Base-by-base conservation (phyloP, 2,329 filamentous ascomycete genomes). In the Talaromyces islandicus region DNA sequence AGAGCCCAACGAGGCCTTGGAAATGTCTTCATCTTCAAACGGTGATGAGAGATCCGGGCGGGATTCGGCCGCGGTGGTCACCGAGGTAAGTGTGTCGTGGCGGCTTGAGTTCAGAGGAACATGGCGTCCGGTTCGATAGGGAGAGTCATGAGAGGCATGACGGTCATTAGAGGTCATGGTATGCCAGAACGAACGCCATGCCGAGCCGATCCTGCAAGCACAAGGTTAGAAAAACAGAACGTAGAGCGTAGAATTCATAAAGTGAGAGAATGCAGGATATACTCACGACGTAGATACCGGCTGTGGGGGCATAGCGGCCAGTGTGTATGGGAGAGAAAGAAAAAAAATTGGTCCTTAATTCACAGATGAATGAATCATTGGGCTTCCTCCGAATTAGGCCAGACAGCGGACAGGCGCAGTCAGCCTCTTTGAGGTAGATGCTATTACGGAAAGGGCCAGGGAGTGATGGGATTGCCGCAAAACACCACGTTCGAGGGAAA, bases 171-270 rank as follows among this genome's bases (percentile, higher is more conserved):
- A 88, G 73, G 85, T 89, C 83, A 89, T 94, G 68, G 89, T 86
- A 82, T 97, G 94, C 94, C 94, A 99, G 80, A 99, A 93, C 64
- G 89, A 90, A 77, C 89, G 89, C 77, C 94, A 89, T 77, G 88
- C 86, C 68, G 83, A 83, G 68, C 85, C 83, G 71, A 93, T 76
- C 70, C 88, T 88, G 66, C 58, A 58, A 32, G 57, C 54, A 62
- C 56, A 63, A 62, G 7, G 19, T 52, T 52, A 52, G 48, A 27
- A 21, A 52, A 51, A n/a, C n/a, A n/a, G n/a, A n/a, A n/a, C n/a
- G n/a, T 10, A 25, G 19, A 17, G 9, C 14, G 53, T 21, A 35
- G 51, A 21, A 9, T n/a, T 10, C 43, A 9, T 14, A 5, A 29
- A 21, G 21, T 5, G 52, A 54, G 29, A 32, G 43, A 17, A 43